Evolutionary conservation across 768 basidiomycete species (phyloP), one percentile per base, ranked within the genome.

Genomic region (Saitozyma sp.): DNA sequence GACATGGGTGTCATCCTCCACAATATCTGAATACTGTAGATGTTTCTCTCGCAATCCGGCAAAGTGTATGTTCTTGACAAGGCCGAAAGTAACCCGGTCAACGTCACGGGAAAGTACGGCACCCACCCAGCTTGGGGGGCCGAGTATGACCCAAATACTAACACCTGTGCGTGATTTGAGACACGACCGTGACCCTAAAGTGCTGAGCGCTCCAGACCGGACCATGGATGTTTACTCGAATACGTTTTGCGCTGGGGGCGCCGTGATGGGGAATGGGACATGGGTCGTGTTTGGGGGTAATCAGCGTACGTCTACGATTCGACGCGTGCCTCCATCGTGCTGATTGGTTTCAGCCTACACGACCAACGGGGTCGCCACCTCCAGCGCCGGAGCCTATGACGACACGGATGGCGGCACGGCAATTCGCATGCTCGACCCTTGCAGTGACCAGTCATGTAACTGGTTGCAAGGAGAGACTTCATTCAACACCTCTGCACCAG

Each of bases 11-110:
- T 5, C 5, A 29, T 29, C 29, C 29, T 29, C 29, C 29, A 29
- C 29, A 29, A 29, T 29, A 29, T 29, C 29, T 29, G 29, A 29
- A 29, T 87, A 11, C 89, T 91, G 73, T 89, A 90, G 70, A 86
- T 89, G 85, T 91, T 92, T 77, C 80, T 92, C 55, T 90, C 89
- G 39, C 89, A 88, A 65, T 81, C 84, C 7, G 82, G 89, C 67
- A 90, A 86, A 75, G 88, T 95, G 39, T 94, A 92, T 78, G 84
- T 91, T 65, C 78, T 91, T 42, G 90, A 92, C 82, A 91, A 92
- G 80, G 76, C 59, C 5, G 29, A 29, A 29, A 29, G 5, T 29
- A 29, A 29, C 29, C 29, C 29, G 29, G 29, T 29, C 29, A 76
- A 76, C 8, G 59, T 66, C 8, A 70, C 68, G 13, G 68, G 66